phyloP scores from a whole-genome alignment of 2,329 filamentous ascomycete genomes.

The Fusarium penzigii region DNA sequence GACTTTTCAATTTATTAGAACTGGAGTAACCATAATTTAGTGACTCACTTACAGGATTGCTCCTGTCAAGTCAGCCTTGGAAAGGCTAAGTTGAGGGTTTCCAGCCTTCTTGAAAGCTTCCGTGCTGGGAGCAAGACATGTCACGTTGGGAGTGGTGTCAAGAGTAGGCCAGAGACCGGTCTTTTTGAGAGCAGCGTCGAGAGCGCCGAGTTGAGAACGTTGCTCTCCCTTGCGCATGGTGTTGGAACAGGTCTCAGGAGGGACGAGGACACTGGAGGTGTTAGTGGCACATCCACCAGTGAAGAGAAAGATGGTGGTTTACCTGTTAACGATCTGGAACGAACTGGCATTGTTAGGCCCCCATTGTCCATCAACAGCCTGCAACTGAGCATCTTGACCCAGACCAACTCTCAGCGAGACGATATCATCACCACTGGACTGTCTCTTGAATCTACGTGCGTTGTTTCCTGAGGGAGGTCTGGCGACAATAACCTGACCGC shows the following conservation, averaged over 20 bases:
- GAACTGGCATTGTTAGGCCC: constrained; percentile 15
- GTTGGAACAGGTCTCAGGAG: constrained; percentile 15
- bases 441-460: neutral
- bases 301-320: neutral
- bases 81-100: constrained; percentile 7
- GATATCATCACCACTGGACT: constrained; percentile 4
- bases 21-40: accelerated
- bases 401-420: constrained; percentile 13
- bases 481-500: constrained; percentile 22
- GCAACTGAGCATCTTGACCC: constrained; percentile 22
- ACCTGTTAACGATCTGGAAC: constrained; percentile 23
- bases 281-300: neutral
- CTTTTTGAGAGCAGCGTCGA: constrained; percentile 16
- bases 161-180: constrained; percentile 15
- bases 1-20: constrained; percentile 3
- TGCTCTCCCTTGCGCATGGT: constrained; percentile 12
- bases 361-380: constrained; percentile 22
- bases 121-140: constrained; percentile 22
- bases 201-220: constrained; percentile 3
- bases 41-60: constrained; percentile 10
- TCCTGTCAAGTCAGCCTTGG: constrained; percentile 7
- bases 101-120: constrained; percentile 19
- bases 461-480: neutral
- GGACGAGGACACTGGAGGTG: constrained; percentile 12
- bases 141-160: constrained; percentile 18